Evolutionary conservation across 192 early-diverging fungal genomes (phyloP).

Genomic region (Linnemannia hyalina): DNA sequence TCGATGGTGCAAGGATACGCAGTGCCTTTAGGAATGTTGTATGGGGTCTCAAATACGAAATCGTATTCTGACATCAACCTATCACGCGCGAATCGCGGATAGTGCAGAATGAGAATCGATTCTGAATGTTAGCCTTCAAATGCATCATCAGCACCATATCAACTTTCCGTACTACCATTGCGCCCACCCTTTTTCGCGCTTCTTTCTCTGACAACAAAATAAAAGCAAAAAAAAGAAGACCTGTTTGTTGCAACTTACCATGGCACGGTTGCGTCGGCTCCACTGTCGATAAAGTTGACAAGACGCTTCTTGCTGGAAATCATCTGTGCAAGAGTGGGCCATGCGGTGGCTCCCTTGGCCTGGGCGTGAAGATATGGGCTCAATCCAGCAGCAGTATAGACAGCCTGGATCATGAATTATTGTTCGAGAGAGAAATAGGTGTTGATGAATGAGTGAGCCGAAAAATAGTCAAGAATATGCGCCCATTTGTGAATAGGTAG

Average conservation of each 20-base stretch:
- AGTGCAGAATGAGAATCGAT: neutral
- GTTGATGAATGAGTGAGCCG: neutral
- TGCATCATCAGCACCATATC: neutral
- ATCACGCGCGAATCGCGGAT: neutral
- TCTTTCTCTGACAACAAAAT: neutral
- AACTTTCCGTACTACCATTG: neutral
- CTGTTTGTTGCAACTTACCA: constrained; percentile 62
- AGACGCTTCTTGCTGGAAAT: constrained; percentile 73
- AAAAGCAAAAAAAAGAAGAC: neutral
- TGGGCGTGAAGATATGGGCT: constrained; percentile 68
- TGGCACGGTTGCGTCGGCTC: constrained; percentile 66
- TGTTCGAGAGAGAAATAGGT: neutral
- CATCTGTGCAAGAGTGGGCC: constrained; percentile 81
- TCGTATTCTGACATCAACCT: constrained; percentile 73
- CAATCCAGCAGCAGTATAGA: constrained; percentile 58
- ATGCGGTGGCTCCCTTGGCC: constrained; percentile 54
- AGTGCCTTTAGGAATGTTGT: constrained; percentile 58
- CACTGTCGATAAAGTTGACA: constrained; percentile 71
- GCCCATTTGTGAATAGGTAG: neutral
- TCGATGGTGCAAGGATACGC: constrained; percentile 71
- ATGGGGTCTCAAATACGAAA: constrained; percentile 82
- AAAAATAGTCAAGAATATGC: neutral
- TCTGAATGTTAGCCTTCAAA: neutral
- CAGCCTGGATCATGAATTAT: constrained; percentile 9
- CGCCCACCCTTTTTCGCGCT: neutral